Evolutionary conservation across 768 basidiomycete genomes (phyloP), one percentile per base, ranked within the genome.

Genomic region (Boletus subcaerulescens): DNA sequence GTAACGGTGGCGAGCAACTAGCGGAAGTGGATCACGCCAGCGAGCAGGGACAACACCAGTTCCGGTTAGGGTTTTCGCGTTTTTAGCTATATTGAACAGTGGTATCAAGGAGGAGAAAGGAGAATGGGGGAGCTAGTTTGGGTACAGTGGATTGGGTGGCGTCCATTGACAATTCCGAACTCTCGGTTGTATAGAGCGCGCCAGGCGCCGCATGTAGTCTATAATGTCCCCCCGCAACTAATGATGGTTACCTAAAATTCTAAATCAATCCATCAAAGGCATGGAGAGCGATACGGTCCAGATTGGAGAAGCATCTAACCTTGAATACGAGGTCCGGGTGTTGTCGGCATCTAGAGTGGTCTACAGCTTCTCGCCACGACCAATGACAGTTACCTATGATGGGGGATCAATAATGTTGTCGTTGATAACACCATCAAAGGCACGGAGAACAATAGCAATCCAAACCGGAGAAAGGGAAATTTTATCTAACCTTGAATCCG

Each of bases 321-420:
- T 83, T 90, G 85, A 98, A 98, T 36, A 96, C 96, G 66, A 98
- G 96, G 65, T 82, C 63, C 81, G 81, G 59, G 98, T 77, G 71
- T 83, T 81, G 47, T 85, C 84, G 11, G 83, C 84, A 43, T 36
- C 29, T 29, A 29, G 29, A 29, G 7, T 29, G 33, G 20, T 40
- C 59, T 70, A 79, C 35, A 75, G 22, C 50, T 70, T 65, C 59
- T 77, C 75, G 49, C 80, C 81, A 20, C 83, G 82, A 48, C 84
- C 84, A 52, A 86, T 86, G 48, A 79, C 78, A 39, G 77, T 79
- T 48, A 84, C 83, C 82, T 84, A 33, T 51, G 17, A 52, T 33
- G 17, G 12, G 17, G 6, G 14, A 41, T 58, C 51, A 56, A 39
- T 48, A 51, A 53, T 48, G 31, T 40, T 38, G 39, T 41, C 43